Evolutionary conservation across 805 yeast genomes (phyloP).

Genomic region (Hanseniaspora pseudoguilliermondii): DNA sequence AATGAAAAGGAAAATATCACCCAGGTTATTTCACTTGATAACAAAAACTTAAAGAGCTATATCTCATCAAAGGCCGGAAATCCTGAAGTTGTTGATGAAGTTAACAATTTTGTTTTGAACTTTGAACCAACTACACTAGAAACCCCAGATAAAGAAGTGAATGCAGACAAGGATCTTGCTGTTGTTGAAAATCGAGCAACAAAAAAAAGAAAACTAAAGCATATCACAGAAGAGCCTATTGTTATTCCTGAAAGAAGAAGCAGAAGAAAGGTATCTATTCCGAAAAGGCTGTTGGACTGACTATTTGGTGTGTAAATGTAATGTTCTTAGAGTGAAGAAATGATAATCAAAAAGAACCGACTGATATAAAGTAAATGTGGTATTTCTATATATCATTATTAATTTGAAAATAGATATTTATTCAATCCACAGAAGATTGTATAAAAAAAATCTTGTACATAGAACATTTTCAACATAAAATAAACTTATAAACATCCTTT

Average conservation of each 20-base stretch:
- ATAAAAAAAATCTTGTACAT: no score
- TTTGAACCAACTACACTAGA: background rate
- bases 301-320: background rate
- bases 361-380: no score
- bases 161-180: background rate
- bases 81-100: background rate
- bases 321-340: background rate
- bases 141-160: background rate
- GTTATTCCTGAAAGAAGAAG: constrained; percentile 4
- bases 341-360: no score
- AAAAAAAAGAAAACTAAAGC: background rate
- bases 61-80: background rate
- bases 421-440: no score
- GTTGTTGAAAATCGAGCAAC: background rate
- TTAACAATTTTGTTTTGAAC: constrained; percentile 1
- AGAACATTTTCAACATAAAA: no score
- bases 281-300: constrained; percentile 7
- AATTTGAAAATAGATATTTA: no score
- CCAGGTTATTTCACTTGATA: constrained; percentile 1
- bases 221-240: background rate
- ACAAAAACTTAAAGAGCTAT: background rate
- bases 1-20: background rate
- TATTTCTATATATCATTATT: no score
- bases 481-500: no score
- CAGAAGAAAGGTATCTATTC: constrained; percentile 8